Evolutionary conservation across 2,329 filamentous ascomycete genomes (phyloP).

Genomic region (Aureobasidium sp.): DNA sequence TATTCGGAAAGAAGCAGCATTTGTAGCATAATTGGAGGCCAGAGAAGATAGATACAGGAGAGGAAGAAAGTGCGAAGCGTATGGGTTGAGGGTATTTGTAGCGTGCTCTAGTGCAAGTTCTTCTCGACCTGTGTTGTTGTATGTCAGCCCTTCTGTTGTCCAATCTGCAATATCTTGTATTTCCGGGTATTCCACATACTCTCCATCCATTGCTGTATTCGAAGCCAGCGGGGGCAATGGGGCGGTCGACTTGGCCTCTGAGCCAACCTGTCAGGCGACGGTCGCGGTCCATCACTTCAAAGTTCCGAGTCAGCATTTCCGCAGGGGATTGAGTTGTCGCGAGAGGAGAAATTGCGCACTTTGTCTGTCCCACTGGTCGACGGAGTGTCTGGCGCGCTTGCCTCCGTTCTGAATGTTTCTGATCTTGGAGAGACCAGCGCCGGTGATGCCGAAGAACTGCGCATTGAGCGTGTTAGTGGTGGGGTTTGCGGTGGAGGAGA

Average conservation of each 20-base stretch:
- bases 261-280: constrained; percentile 52
- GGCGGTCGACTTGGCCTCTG: constrained; percentile 53
- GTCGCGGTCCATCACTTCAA: constrained; percentile 59
- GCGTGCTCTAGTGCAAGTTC: constrained; percentile 7
- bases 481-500: constrained; percentile 4
- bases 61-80: neutral
- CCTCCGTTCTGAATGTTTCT: constrained; percentile 55
- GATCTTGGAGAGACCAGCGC: constrained; percentile 48
- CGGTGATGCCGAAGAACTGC: constrained; percentile 54
- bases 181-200: constrained; percentile 35
- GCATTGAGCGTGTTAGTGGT: neutral
- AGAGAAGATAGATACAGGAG: neutral
- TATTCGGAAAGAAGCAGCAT: neutral
- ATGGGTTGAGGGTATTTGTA: neutral
- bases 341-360: constrained; percentile 21
- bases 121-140: constrained; percentile 19
- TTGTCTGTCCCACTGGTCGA: constrained; percentile 58
- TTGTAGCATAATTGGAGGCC: neutral
- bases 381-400: constrained; percentile 51
- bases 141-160: neutral
- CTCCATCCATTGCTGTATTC: constrained; percentile 61
- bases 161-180: neutral
- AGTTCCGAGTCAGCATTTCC: neutral
- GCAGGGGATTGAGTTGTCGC: neutral
- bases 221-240: constrained; percentile 52